phyloP scores from a whole-genome alignment of 257 asterid genomes.

The Osmanthus fragrans region DNA sequence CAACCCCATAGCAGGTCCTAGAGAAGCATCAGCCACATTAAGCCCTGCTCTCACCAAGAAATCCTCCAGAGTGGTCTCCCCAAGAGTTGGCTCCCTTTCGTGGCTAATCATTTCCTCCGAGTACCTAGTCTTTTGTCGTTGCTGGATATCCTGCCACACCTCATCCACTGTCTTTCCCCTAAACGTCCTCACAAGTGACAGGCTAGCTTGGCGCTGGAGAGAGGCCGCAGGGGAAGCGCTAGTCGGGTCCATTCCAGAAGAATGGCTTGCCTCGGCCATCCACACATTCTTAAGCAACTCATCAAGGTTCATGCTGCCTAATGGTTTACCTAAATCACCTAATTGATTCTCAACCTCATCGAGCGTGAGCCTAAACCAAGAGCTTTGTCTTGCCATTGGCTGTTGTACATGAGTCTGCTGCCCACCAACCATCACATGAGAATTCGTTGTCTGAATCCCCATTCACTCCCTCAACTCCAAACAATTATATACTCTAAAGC shows the following conservation, averaged over 20 bases:
- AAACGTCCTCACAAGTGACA: constrained; percentile 56
- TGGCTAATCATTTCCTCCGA: constrained; percentile 29
- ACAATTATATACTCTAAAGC: constrained; percentile 11
- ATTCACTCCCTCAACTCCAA: constrained; percentile 42
- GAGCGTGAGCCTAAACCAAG: constrained; percentile 70
- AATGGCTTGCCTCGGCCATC: constrained; percentile 46
- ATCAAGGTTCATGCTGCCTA: constrained; percentile 70
- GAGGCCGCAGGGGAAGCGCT: constrained; percentile 47
- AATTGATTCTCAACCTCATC: constrained; percentile 59
- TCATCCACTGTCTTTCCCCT: constrained; percentile 62
- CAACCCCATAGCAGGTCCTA: constrained; percentile 58
- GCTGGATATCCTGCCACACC: constrained; percentile 71
- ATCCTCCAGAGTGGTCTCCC: constrained; percentile 80
- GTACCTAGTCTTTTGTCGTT: constrained; percentile 45
- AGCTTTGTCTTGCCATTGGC: constrained; percentile 44
- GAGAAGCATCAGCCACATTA: constrained; percentile 50
- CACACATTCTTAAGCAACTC: constrained; percentile 66
- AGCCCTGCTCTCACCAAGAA: constrained; percentile 79
- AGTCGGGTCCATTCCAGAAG: constrained; percentile 28
- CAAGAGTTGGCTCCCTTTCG: constrained; percentile 51
- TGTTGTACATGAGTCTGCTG: constrained; percentile 47
- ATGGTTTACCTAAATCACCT: constrained; percentile 57
- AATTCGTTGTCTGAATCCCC: constrained; percentile 75
- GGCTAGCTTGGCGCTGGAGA: constrained; percentile 64
- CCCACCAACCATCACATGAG: constrained; percentile 51